A percentile compares a stretch with the other conserved stretches of the same genome.
These are phyloP conservation scores for Chaetomidium leptoderma DNA, from an alignment of 495 filamentous ascomycete genomes.

Conservation along the genomic window DNA sequence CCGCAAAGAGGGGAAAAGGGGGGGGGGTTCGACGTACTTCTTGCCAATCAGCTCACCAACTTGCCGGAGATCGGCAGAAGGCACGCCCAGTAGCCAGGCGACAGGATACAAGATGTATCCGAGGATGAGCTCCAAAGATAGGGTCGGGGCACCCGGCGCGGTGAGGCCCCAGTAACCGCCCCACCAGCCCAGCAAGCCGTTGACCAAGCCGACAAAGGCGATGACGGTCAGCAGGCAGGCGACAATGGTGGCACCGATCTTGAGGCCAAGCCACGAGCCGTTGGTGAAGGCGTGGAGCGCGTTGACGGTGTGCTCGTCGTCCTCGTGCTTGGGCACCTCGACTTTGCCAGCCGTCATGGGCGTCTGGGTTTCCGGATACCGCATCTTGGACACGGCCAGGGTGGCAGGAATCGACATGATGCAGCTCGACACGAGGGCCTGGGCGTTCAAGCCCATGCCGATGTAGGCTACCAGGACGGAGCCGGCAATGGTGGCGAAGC, in stretches of 20 bases:
- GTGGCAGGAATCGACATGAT: constrained; percentile 93
- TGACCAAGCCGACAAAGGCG: constrained; percentile 66
- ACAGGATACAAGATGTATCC: constrained; percentile 82
- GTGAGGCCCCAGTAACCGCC: constrained; percentile 74
- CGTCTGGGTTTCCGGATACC: constrained; percentile 82
- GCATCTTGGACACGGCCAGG: constrained; percentile 79
- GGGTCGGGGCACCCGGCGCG: constrained; percentile 44
- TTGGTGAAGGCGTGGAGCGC: constrained; percentile 80
- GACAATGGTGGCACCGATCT: constrained; percentile 82
- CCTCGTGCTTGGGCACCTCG: constrained; percentile 69
- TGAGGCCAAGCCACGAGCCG: constrained; percentile 83
- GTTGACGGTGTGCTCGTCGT: constrained; percentile 63
- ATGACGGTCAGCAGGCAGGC: constrained; percentile 80
- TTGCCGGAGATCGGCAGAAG: constrained; percentile 62
- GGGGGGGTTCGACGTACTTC: too few relatives aligned
- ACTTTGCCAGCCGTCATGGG: constrained; percentile 74
- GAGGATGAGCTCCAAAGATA: constrained; percentile 73
- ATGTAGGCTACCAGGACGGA: constrained; percentile 79
- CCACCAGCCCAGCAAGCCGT: constrained; percentile 86
- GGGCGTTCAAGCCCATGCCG: constrained; percentile 69
- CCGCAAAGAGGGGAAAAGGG: too few relatives aligned
- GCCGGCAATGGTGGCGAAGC: constrained; percentile 61
- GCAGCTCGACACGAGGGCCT: constrained; percentile 84
- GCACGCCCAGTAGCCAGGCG: constrained; percentile 81
- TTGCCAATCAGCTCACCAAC: constrained; percentile 76